Evolutionary conservation across 345 rosid genomes (phyloP).

Genomic region (Eucalyptus tenuipes): DNA sequence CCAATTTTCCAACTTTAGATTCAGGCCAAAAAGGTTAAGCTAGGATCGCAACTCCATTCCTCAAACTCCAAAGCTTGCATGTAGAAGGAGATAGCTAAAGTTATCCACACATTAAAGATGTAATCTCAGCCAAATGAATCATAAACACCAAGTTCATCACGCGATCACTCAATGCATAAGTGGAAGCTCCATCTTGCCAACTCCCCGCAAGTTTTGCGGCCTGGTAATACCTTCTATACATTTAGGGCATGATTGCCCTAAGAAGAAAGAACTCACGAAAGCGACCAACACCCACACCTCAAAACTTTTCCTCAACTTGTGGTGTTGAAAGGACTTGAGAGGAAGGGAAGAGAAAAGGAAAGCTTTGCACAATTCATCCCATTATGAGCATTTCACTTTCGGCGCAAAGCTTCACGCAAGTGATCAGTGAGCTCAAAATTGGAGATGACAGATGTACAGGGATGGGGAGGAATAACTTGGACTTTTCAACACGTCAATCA

Average conservation of each 20-base stretch:
- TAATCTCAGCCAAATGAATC: background rate
- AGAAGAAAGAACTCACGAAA: background rate
- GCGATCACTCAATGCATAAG: background rate
- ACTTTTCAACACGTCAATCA: background rate
- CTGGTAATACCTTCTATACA: background rate
- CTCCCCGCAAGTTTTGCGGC: background rate
- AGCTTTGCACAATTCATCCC: background rate
- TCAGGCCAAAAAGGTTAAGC: background rate
- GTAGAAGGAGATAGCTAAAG: background rate
- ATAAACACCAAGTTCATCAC: background rate
- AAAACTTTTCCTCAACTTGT: background rate
- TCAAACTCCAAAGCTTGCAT: background rate
- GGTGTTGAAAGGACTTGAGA: background rate
- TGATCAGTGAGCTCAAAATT: background rate
- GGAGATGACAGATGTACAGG: background rate
- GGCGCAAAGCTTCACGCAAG: background rate
- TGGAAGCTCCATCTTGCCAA: background rate
- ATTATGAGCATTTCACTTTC: background rate
- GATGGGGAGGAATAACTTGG: background rate
- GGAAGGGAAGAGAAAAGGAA: background rate
- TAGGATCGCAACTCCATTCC: background rate
- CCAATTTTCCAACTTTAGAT: background rate
- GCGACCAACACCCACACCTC: background rate
- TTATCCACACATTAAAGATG: background rate
- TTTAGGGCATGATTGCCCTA: background rate